Evolutionary conservation across 1,139 yeast species (phyloP), one percentile per base, ranked within the genome.

Genomic region (Taphrina confusa): DNA sequence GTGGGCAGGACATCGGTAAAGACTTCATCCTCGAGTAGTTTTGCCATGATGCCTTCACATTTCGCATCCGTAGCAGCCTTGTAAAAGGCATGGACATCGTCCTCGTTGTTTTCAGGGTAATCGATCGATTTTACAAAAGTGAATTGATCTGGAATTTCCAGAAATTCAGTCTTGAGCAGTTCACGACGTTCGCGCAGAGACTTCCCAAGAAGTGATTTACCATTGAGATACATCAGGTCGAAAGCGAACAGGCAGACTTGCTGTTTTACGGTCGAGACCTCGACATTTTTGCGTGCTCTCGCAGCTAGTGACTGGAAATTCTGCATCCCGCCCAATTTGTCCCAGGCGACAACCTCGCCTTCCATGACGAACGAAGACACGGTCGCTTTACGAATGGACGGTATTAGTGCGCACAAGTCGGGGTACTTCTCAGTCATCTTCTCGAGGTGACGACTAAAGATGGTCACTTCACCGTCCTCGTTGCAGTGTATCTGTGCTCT

Each of bases 261-360:
- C 5, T 94, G 97, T 66, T 86, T 89, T 66, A 92, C 88, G 64
- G 89, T 94, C 54, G 84, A 84, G 62, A 86, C 85, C 57, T 86
- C 85, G 8, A 92, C 98, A 66, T 86, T 97, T 72, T 92, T 94
- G 60, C 97, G 81, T 72, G 92, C 92, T 71, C 99, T 81, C 0
- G 98, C 92, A 1, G 96, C 86, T 55, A 92, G 75, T 0, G 89
- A 85, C 72, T 92, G 99, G 73, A 92, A 92, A 0, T 98, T 97
- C 62, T 91, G 75, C 70, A 85, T 87, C 22, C 82, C 73, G 16
- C 79, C 77, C 47, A 78, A 83, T 63, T 85, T 77, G 71, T 92
- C 97, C 95, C 96, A 92, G 0, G 98, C 99, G 12, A 92, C 99
- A 3, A 97, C 97, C 73, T 92, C 99, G 74, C 97, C 88, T 79